phyloP scores from a whole-genome alignment of 1,284 basidiomycete species.

The Leccinum ponderosum region DNA sequence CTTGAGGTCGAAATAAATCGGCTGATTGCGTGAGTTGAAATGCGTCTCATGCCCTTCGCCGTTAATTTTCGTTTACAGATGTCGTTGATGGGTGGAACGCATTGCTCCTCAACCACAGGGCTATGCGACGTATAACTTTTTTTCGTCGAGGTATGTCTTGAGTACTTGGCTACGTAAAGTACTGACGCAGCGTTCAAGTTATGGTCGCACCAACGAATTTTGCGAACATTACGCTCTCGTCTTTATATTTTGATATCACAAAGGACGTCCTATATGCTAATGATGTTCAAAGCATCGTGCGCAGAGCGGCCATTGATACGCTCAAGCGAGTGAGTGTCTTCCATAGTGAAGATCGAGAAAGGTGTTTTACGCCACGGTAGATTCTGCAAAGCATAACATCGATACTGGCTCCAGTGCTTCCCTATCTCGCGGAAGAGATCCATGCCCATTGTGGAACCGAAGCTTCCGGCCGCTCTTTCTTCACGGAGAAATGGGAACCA shows the following conservation, averaged over 20 bases:
- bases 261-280: conserved; percentile 93
- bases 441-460: conserved; percentile 40
- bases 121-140: conserved; percentile 67
- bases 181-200: conserved; percentile 41
- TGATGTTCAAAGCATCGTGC: conserved; percentile 47
- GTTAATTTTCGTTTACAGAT: conserved; percentile 21
- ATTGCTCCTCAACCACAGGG: conserved; percentile 68
- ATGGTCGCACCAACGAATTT: conserved; percentile 64
- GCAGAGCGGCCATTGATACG: conserved; percentile 65
- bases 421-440: conserved; percentile 93
- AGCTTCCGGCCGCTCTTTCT: conserved; percentile 53
- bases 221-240: conserved; percentile 70
- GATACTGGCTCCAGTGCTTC: conserved; percentile 85
- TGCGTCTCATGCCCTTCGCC: background rate
- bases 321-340: conserved; percentile 61
- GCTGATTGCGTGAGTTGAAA: conserved; percentile 4
- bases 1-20: too few species aligned
- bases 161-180: background rate
- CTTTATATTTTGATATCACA: conserved; percentile 88
- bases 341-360: background rate
- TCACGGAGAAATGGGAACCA: conserved; percentile 61
- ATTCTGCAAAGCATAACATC: conserved; percentile 69
- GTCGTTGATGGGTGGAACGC: conserved; percentile 73
- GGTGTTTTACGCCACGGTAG: conserved; percentile 39
- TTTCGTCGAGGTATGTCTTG: conserved; percentile 77